A percentile compares a stretch with the other conserved stretches of the same genome.
Evolutionary conservation across 257 asterid species (phyloP).

Genomic region (Capsicum chinense): DNA sequence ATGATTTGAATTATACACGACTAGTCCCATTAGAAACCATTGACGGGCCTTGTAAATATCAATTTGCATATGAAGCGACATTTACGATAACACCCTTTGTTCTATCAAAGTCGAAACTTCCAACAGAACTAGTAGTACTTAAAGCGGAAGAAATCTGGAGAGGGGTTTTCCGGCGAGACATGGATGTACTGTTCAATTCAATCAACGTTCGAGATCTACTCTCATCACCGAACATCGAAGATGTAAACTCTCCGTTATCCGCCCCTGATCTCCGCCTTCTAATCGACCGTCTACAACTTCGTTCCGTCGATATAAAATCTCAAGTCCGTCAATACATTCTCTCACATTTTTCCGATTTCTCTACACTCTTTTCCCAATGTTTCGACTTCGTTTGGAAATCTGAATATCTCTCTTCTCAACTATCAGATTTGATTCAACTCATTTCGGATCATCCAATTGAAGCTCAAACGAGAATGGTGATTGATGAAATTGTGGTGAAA

Average conservation of each 20-base stretch:
- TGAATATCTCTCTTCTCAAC: slow-evolving; percentile 49
- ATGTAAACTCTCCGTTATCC: slow-evolving; percentile 71
- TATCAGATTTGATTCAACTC: slow-evolving; percentile 52
- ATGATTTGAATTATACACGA: too few species aligned
- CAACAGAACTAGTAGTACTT: too few species aligned
- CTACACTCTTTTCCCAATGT: slow-evolving; percentile 77
- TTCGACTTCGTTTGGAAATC: slow-evolving; percentile 69
- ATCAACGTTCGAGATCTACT: slow-evolving; percentile 85
- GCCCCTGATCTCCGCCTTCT: slow-evolving; percentile 97
- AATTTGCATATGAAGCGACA: too few species aligned
- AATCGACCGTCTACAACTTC: slow-evolving; percentile 77
- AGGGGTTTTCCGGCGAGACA: slow-evolving; percentile 27
- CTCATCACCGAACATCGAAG: slow-evolving; percentile 56
- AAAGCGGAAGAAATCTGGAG: neutral
- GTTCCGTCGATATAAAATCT: slow-evolving; percentile 76
- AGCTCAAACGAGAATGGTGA: slow-evolving; percentile 50
- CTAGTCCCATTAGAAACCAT: too few species aligned
- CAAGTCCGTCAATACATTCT: slow-evolving; percentile 78
- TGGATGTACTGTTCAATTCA: slow-evolving; percentile 64
- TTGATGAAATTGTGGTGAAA: slow-evolving; percentile 64
- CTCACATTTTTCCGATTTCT: slow-evolving; percentile 75
- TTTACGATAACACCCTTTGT: too few species aligned
- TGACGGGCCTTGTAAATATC: too few species aligned
- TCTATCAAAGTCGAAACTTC: too few species aligned
- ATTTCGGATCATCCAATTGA: slow-evolving; percentile 71